These are phyloP conservation scores for Malus sieversii DNA, from an alignment of 306 rosid genomes.

Conservation along the genomic window DNA sequence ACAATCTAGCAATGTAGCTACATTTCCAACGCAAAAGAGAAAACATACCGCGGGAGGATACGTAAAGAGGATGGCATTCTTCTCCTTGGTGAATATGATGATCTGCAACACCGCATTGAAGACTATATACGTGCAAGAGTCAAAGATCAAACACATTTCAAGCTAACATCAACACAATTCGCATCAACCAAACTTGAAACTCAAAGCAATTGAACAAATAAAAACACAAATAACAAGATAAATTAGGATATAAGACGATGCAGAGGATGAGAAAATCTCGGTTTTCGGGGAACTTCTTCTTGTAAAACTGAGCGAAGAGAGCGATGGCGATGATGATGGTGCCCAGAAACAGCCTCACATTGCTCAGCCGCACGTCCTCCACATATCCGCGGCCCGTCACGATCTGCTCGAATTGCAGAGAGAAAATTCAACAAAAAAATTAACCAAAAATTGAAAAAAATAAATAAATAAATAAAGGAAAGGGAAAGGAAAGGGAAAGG, in stretches of 20 bases:
- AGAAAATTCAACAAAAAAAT: background rate
- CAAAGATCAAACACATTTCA: slow-evolving; percentile 37
- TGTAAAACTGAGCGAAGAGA: slow-evolving; percentile 87
- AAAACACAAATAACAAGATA: background rate
- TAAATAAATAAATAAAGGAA: background rate
- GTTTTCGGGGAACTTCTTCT: slow-evolving; percentile 89
- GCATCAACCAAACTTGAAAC: slow-evolving; percentile 2
- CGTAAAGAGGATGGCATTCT: slow-evolving; percentile 80
- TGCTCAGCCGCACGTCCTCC: slow-evolving; percentile 90
- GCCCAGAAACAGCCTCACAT: slow-evolving; percentile 58
- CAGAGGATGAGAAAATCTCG: slow-evolving; percentile 69
- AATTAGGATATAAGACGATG: slow-evolving; percentile 79
- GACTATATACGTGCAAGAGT: slow-evolving; percentile 67
- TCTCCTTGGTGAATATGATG: slow-evolving; percentile 78
- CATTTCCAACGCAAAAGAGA: background rate
- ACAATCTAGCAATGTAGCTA: background rate
- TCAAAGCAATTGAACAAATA: background rate
- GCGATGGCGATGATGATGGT: slow-evolving; percentile 64
- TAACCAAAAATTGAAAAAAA: background rate
- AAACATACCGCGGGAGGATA: slow-evolving; percentile 67
- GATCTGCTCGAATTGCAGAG: slow-evolving; percentile 27
- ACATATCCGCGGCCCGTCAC: slow-evolving; percentile 67
- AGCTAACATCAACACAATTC: background rate
- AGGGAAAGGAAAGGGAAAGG: background rate
- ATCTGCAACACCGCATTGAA: slow-evolving; percentile 79